These are phyloP conservation scores for Neocatenulostroma microsporum DNA, from an alignment of 2,329 filamentous ascomycete species.

Conservation along the genomic window DNA sequence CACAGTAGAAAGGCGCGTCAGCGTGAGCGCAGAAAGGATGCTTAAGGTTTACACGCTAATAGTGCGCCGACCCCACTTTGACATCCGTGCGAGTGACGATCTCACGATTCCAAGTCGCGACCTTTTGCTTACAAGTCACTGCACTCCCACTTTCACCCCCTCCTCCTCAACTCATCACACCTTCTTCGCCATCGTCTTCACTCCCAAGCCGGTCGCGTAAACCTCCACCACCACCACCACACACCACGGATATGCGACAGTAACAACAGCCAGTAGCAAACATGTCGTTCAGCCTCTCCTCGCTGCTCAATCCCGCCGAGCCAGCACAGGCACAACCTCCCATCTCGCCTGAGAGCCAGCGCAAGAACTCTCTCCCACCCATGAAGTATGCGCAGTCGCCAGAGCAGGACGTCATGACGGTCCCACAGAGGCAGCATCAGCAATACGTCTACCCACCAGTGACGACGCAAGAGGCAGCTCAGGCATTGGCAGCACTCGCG, in stretches of 20 bases:
- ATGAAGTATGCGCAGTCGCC: conserved; percentile 16
- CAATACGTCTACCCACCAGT: conserved; percentile 19
- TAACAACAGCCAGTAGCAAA: no score
- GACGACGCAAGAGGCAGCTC: conserved; percentile 32
- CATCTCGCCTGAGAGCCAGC: conserved; percentile 10
- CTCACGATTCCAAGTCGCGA: background rate
- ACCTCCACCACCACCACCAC: background rate
- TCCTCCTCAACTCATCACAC: background rate
- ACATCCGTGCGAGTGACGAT: background rate
- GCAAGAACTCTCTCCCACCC: conserved; percentile 17
- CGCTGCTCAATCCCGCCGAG: conserved; percentile 33
- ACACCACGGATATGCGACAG: no score
- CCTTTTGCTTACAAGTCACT: no score
- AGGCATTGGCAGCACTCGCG: conserved; percentile 27
- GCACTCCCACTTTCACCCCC: background rate
- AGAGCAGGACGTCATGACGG: conserved; percentile 10
- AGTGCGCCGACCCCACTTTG: conserved; percentile 1
- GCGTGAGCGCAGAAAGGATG: no score
- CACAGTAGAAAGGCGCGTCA: no score
- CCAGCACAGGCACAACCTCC: conserved; percentile 13
- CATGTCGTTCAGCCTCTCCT: conserved; percentile 25
- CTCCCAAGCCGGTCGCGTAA: background rate
- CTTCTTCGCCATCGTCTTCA: no score
- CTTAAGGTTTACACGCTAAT: no score
- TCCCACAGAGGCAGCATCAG: conserved; percentile 8